Evolutionary conservation across 208 protist genomes (phyloP).

Genomic region (Leishmania lainsoni): DNA sequence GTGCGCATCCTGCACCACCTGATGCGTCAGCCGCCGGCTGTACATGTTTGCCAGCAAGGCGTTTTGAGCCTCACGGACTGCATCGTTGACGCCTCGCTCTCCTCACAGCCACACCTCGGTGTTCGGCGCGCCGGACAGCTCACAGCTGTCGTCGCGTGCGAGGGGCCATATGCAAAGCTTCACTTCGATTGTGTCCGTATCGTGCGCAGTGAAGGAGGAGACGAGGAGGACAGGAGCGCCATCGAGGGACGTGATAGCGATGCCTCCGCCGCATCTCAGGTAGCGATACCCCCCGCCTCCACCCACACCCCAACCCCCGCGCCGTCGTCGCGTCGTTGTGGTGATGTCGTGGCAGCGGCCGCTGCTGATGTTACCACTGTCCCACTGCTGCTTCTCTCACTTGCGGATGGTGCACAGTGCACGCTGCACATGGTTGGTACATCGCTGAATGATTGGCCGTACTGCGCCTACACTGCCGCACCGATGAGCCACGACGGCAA

Average conservation of each 20-base stretch:
- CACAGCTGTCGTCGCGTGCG: slow-evolving; percentile 14
- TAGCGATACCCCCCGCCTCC: not conserved
- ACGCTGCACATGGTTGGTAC: slow-evolving; percentile 27
- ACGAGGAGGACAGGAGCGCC: not conserved
- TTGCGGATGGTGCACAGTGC: slow-evolving; percentile 25
- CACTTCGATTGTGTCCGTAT: slow-evolving; percentile 25
- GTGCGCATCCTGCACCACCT: not conserved
- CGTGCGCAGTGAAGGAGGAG: not conserved
- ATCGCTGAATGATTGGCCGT: slow-evolving; percentile 23
- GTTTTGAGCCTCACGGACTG: slow-evolving; percentile 24
- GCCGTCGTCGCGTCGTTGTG: not conserved
- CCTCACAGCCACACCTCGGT: not conserved
- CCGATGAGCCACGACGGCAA: not conserved
- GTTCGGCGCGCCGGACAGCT: not conserved
- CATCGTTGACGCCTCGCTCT: slow-evolving; percentile 18
- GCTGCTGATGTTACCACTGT: not conserved
- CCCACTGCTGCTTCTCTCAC: slow-evolving; percentile 18
- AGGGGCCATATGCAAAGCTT: slow-evolving; percentile 26
- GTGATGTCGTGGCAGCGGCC: not conserved
- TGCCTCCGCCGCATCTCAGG: not conserved
- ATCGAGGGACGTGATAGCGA: not conserved
- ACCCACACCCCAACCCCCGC: not conserved
- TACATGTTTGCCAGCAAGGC: slow-evolving; percentile 31
- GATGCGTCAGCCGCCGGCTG: slow-evolving; percentile 5
- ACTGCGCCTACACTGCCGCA: not conserved